phyloP scores from a whole-genome alignment of 2,329 filamentous ascomycete genomes.

The Hortaea werneckii region DNA sequence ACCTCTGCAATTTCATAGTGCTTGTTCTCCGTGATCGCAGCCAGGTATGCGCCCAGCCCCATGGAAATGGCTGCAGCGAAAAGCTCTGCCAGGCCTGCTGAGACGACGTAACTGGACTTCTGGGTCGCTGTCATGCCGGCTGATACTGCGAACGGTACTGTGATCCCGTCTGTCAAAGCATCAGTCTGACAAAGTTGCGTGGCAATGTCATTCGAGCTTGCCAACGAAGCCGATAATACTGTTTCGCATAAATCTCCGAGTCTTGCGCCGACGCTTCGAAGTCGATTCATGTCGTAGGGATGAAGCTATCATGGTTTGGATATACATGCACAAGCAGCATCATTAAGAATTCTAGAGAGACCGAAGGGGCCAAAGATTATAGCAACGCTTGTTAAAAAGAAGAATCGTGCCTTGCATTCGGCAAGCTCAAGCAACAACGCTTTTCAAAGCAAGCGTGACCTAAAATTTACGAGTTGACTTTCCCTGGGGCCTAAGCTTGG shows the following conservation, averaged over 20 bases:
- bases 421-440: too few species aligned
- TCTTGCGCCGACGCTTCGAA: slow-evolving; percentile 8
- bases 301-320: too few species aligned
- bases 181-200: not conserved
- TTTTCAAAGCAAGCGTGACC: too few species aligned
- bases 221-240: slow-evolving; percentile 59
- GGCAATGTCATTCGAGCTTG: not conserved
- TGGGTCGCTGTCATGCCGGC: slow-evolving; percentile 54
- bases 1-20: slow-evolving; percentile 42
- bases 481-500: too few species aligned
- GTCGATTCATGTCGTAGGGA: not conserved
- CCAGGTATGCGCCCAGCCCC: slow-evolving; percentile 66
- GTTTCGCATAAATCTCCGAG: slow-evolving; percentile 46
- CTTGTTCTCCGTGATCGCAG: slow-evolving; percentile 47
- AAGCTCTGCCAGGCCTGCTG: slow-evolving; percentile 64
- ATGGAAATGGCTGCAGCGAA: slow-evolving; percentile 68
- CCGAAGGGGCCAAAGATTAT: too few species aligned
- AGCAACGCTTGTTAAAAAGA: too few species aligned
- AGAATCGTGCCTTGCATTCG: too few species aligned
- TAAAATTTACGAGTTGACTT: too few species aligned
- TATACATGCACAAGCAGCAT: too few species aligned
- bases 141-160: slow-evolving; percentile 68
- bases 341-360: too few species aligned
- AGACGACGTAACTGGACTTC: slow-evolving; percentile 25
- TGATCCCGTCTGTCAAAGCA: slow-evolving; percentile 54